Evolutionary conservation across 2,329 filamentous ascomycete genomes (phyloP), one percentile per base, ranked within the genome.

Genomic region (Trichoderma sp.): DNA sequence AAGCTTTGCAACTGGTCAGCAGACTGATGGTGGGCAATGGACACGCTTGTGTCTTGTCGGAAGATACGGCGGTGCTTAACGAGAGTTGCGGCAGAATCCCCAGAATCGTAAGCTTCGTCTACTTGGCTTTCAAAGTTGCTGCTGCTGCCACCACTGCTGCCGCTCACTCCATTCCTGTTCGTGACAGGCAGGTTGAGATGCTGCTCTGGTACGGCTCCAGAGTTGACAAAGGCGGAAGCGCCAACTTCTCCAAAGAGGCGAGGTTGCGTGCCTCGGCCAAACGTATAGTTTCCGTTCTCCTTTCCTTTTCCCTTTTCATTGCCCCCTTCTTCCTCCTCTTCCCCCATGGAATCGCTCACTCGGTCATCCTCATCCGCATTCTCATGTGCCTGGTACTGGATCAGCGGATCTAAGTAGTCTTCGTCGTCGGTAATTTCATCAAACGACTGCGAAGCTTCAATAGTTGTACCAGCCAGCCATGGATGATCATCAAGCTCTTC

Each of bases 261-360:
- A 4, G 80, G 83, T 3, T 80, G 81, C 14, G 76, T 75, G 24
- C 74, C 78, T 56, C 79, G 89, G 82, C 90, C 90, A 61, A 92
- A 89, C 80, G 92, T 91, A 64, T 89, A 87, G 8, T 93, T 95
- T 79, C 95, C 92, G 76, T 94, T 94, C 79, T 95, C 93, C 6
- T 92, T 93, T 74, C 95, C 93, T 6, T 92, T 93, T 74, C 82
- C 81, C 75, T 57, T 56, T 24, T 21, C 43, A 15, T 8, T n/a
- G 4, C 21, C 47, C 15, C 51, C 63, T 5, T 95, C 92, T 77
- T 94, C 93, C 5, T 92, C 93, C 73, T 94, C 91, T 74, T 92
- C 93, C 74, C 82, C 81, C 75, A 82, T 80, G 1, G 84, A 86
- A 64, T 82, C 82, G 70, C 82, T 81, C 3, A 84, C 78, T 11